phyloP scores from a whole-genome alignment of 2,329 filamentous ascomycete species.

The Xylariaceae sp. region DNA sequence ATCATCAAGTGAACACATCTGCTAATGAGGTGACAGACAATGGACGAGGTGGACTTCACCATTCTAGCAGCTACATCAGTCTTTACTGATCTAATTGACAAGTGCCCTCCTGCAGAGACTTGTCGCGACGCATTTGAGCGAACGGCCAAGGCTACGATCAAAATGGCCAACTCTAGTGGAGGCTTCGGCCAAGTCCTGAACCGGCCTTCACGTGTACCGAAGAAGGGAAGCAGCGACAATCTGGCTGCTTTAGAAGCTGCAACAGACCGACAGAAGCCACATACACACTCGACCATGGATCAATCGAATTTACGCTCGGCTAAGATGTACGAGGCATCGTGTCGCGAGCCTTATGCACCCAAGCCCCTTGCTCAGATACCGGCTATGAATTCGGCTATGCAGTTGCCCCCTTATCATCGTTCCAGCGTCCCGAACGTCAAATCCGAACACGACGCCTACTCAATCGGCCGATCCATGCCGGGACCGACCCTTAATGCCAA shows the following conservation, averaged over 20 bases:
- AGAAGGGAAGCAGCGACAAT: conserved; percentile 25
- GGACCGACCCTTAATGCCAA: conserved; percentile 36
- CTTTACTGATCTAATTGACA: conserved; percentile 83
- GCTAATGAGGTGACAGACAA: conserved; percentile 59
- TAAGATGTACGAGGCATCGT: conserved; percentile 21
- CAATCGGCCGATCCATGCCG: conserved; percentile 38
- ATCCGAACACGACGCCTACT: conserved; percentile 37
- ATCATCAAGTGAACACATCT: conserved; percentile 8
- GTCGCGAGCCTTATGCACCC: conserved; percentile 25
- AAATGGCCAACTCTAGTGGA: conserved; percentile 85
- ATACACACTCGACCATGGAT: conserved; percentile 21
- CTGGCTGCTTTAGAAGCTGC: conserved; percentile 31
- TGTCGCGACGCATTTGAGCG: conserved; percentile 92
- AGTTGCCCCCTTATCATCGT: conserved; percentile 29
- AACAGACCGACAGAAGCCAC: conserved; percentile 27
- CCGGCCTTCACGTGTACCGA: conserved; percentile 29
- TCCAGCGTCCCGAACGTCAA: conserved; percentile 33
- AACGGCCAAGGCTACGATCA: conserved; percentile 90
- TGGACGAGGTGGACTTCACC: conserved; percentile 97
- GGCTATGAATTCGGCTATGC: conserved; percentile 23
- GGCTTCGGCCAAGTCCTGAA: conserved; percentile 59
- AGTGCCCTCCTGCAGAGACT: conserved; percentile 90
- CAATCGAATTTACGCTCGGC: conserved; percentile 22
- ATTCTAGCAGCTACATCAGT: conserved; percentile 90
- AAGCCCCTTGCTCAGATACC: conserved; percentile 24